Conservation (phyloP, 495 filamentous ascomycete genomes). For the Penicillium alfredii region DNA sequence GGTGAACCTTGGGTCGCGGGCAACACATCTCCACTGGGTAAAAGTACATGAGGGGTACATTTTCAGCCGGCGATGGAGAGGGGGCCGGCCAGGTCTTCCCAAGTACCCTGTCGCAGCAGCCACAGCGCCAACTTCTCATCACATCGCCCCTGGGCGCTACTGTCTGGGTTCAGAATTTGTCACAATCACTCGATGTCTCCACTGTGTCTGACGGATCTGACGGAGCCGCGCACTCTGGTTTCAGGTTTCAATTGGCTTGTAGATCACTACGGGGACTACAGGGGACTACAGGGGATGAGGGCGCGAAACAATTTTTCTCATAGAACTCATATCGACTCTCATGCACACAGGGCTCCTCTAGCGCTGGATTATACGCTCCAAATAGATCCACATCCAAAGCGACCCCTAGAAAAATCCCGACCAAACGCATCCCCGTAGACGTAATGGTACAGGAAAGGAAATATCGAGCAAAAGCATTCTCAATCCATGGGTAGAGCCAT, state of each 20-base stretch:
- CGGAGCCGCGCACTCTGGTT: too few relatives aligned
- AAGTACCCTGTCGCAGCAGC: conserved; percentile 1
- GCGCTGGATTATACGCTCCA: conserved; percentile 1
- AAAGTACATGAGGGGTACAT: conserved; percentile 1
- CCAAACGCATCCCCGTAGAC: too few relatives aligned
- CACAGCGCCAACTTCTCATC: conserved; percentile 8
- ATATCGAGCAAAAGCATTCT: too few relatives aligned
- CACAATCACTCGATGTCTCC: conserved; percentile 5
- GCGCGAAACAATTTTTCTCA: too few relatives aligned
- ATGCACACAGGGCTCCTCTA: too few relatives aligned
- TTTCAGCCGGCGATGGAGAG: too few relatives aligned
- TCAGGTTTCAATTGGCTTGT: conserved; percentile 5
- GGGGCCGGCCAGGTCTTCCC: not conserved
- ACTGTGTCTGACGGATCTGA: too few relatives aligned
- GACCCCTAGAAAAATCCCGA: too few relatives aligned
- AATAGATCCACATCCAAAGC: conserved; percentile 3
- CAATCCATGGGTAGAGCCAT: too few relatives aligned
- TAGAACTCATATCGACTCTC: too few relatives aligned
- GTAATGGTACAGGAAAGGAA: conserved; percentile 24
- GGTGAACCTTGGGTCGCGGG: conserved; percentile 6
- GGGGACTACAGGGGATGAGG: too few relatives aligned
- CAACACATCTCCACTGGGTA: not conserved
- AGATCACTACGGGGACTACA: not conserved
- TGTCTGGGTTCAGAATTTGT: conserved; percentile 6
- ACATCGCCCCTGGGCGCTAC: conserved; percentile 3